These are phyloP conservation scores for Singerocomus inundabilis DNA, from an alignment of 1,284 basidiomycete genomes.

Conservation along the genomic window DNA sequence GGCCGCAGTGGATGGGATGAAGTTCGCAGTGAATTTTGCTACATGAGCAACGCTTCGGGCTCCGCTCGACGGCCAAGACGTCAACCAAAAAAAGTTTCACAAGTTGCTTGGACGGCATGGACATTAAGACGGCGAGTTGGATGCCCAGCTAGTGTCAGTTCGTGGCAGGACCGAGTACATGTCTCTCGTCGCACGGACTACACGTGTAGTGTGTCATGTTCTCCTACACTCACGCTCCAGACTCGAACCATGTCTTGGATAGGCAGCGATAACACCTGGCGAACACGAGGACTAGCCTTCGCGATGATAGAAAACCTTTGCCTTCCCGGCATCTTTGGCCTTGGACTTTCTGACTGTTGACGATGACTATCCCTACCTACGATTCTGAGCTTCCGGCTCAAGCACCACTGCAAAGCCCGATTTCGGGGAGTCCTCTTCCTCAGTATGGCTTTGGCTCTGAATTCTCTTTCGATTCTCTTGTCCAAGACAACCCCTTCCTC, in stretches of 20 bases:
- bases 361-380: slow-evolving; percentile 24
- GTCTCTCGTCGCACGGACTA: slow-evolving; percentile 5
- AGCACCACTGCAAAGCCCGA: slow-evolving; percentile 23
- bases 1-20: neutral
- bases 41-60: neutral
- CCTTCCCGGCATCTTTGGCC: slow-evolving; percentile 4
- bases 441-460: slow-evolving; percentile 70
- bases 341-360: slow-evolving; percentile 14
- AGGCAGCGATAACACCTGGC: slow-evolving; percentile 35
- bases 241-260: slow-evolving; percentile 18
- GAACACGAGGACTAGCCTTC: slow-evolving; percentile 27
- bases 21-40: neutral
- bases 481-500: slow-evolving; percentile 65
- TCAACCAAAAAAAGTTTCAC: neutral
- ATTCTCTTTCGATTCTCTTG: slow-evolving; percentile 57
- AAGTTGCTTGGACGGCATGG: neutral
- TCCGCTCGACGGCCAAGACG: slow-evolving; percentile 1
- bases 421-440: slow-evolving; percentile 42
- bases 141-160: neutral
- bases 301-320: slow-evolving; percentile 30
- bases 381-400: slow-evolving; percentile 18
- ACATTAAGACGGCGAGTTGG: neutral
- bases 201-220: slow-evolving; percentile 28
- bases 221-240: slow-evolving; percentile 2
- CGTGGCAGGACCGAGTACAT: neutral